Percentiles rank a stretch among this genome's conserved stretches.
phyloP scores from a whole-genome alignment of 495 filamentous ascomycete genomes.

The Podospora bellae-mahoneyi region DNA sequence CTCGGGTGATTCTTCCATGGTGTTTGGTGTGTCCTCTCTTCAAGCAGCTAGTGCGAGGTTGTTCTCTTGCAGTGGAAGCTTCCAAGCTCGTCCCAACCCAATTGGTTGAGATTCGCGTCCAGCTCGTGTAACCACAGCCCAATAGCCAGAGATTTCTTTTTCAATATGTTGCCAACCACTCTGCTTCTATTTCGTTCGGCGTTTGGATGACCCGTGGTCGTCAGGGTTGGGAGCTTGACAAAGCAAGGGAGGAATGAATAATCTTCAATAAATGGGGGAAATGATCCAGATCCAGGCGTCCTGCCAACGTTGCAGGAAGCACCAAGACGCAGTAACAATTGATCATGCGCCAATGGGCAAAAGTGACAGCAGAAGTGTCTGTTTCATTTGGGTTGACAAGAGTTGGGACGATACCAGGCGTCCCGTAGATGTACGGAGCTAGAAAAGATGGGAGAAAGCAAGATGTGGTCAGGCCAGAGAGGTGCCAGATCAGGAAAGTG shows the following conservation, averaged over 20 bases:
- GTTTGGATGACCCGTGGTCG: not conserved
- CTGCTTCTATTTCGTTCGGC: not conserved
- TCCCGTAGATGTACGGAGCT: not conserved
- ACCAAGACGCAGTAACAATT: not conserved
- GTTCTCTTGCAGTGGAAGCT: not conserved
- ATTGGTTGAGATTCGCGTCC: not conserved
- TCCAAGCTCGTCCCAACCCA: not conserved
- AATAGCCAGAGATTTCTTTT: not conserved
- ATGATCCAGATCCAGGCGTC: not conserved
- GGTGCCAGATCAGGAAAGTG: not conserved
- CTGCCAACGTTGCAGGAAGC: not conserved
- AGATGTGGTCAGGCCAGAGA: not conserved
- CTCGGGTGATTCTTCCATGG: constrained; percentile 2
- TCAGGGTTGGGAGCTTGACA: not conserved
- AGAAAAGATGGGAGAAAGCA: not conserved
- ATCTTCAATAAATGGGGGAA: not conserved
- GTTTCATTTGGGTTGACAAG: not conserved
- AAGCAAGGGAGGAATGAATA: not conserved
- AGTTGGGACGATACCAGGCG: not conserved
- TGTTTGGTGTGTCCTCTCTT: not conserved
- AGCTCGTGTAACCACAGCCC: not conserved
- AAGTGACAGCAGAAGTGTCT: not conserved
- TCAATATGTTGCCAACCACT: not conserved
- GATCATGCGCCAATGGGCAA: not conserved
- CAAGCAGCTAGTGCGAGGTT: not conserved